Conservation (phyloP, 495 filamentous ascomycete genomes). For the Aspergillus leporis region DNA sequence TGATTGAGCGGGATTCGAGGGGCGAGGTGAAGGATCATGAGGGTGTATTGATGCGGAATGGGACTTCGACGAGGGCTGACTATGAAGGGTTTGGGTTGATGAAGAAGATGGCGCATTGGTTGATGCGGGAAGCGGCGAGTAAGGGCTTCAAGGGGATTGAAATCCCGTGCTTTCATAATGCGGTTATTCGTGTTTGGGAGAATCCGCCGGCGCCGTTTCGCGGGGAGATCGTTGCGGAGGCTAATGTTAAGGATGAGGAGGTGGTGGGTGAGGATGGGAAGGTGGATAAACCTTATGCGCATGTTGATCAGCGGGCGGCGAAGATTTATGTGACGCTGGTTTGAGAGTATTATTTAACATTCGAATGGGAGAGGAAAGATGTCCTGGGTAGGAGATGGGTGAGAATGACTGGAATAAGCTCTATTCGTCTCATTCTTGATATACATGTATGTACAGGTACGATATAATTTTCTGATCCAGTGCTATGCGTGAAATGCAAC, state of each 20-base stretch:
- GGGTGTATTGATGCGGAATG: conserved; percentile 40
- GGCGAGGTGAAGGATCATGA: conserved; percentile 26
- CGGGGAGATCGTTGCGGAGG: background rate
- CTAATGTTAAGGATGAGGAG: background rate
- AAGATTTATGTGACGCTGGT: background rate
- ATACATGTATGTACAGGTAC: no score
- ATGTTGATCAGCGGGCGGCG: background rate
- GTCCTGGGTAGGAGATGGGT: no score
- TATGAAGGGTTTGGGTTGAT: conserved; percentile 36
- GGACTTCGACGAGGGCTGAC: conserved; percentile 35
- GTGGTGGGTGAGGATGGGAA: background rate
- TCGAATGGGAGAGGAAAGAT: no score
- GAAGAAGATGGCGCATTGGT: conserved; percentile 32
- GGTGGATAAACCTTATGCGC: background rate
- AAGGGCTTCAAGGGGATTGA: conserved; percentile 36
- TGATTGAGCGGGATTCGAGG: conserved; percentile 16
- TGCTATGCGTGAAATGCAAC: conserved; percentile 26
- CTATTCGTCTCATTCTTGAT: no score
- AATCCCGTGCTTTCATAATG: conserved; percentile 35
- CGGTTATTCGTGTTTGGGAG: conserved; percentile 33
- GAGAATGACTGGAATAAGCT: no score
- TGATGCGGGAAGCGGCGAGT: conserved; percentile 35
- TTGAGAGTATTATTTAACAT: no score
- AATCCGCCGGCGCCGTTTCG: conserved; percentile 38
- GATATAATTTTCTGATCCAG: background rate